phyloP scores from a whole-genome alignment of 495 filamentous ascomycete genomes.

The Chlorociboria aeruginascens region DNA sequence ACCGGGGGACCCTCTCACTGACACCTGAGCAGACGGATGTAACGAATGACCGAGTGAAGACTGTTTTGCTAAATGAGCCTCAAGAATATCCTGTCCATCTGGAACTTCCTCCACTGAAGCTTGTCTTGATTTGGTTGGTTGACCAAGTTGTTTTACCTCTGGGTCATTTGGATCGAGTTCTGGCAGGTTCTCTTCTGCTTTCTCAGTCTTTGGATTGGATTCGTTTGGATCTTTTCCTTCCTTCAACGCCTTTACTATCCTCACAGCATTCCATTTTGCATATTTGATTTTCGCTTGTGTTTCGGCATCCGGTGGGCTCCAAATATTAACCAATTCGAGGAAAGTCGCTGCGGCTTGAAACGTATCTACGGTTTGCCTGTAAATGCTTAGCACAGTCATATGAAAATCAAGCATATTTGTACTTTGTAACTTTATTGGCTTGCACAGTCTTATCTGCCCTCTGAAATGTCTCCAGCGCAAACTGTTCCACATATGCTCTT shows the following conservation, averaged over 20 bases:
- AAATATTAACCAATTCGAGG: constrained; percentile 76
- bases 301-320: constrained; percentile 64
- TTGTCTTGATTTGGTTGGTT: constrained; percentile 30
- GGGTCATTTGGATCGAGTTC: constrained; percentile 44
- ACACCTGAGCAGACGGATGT: constrained; percentile 35
- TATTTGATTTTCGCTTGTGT: constrained; percentile 81
- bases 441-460: constrained; percentile 72
- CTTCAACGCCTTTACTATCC: constrained; percentile 83
- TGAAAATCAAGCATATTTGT: constrained; percentile 13
- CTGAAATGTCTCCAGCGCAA: constrained; percentile 75
- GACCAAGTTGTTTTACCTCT: constrained; percentile 43
- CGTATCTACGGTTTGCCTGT: constrained; percentile 83
- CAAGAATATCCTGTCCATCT: constrained; percentile 29
- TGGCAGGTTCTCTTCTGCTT: constrained; percentile 30
- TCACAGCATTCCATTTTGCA: constrained; percentile 87
- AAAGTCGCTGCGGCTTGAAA: constrained; percentile 88
- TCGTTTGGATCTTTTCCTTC: constrained; percentile 88
- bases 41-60: constrained; percentile 36
- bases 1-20: constrained; percentile 13
- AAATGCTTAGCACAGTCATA: not conserved
- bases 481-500: constrained; percentile 87
- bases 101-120: constrained; percentile 46
- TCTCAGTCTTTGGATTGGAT: constrained; percentile 59
- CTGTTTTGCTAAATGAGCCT: constrained; percentile 22
- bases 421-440: constrained; percentile 78